These are phyloP conservation scores for Allantophomopsis lycopodina DNA, from an alignment of 2,329 filamentous ascomycete species.

Conservation along the genomic window DNA sequence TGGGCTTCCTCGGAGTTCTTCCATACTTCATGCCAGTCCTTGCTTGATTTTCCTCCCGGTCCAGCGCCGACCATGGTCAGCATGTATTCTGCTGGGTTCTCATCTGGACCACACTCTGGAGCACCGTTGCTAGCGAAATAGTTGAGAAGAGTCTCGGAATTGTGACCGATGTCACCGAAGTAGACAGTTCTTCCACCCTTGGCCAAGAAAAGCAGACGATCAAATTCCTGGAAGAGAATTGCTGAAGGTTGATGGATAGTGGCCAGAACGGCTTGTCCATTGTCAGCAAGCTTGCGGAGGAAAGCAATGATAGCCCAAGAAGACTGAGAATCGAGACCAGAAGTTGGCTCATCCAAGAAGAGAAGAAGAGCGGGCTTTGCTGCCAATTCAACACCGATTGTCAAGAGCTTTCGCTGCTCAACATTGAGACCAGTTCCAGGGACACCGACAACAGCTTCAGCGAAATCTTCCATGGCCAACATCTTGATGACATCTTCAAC, in stretches of 20 bases:
- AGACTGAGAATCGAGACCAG: slow-evolving; percentile 84
- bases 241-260: slow-evolving; percentile 94
- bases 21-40: slow-evolving; percentile 39
- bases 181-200: slow-evolving; percentile 70
- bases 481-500: slow-evolving; percentile 88
- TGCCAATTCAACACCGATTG: slow-evolving; percentile 90
- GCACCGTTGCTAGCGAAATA: slow-evolving; percentile 70
- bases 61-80: slow-evolving; percentile 40
- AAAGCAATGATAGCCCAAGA: slow-evolving; percentile 87
- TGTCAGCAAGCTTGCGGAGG: slow-evolving; percentile 78
- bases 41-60: slow-evolving; percentile 41
- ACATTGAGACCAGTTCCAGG: slow-evolving; percentile 76
- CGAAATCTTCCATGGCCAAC: slow-evolving; percentile 80
- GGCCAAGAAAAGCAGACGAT: slow-evolving; percentile 65
- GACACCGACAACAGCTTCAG: slow-evolving; percentile 83
- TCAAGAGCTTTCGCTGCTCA: slow-evolving; percentile 62
- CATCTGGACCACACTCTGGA: slow-evolving; percentile 47
- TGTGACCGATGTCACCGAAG: slow-evolving; percentile 60
- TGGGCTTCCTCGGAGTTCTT: slow-evolving; percentile 18
- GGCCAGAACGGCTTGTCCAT: slow-evolving; percentile 81
- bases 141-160: slow-evolving; percentile 20
- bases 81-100: slow-evolving; percentile 72
- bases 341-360: slow-evolving; percentile 91
- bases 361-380: slow-evolving; percentile 82
- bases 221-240: slow-evolving; percentile 86